Percentiles rank a stretch among this genome's conserved stretches.
These are phyloP conservation scores for Xylariaceae sp. DNA, from an alignment of 2,329 filamentous ascomycete species.

Conservation along the genomic window DNA sequence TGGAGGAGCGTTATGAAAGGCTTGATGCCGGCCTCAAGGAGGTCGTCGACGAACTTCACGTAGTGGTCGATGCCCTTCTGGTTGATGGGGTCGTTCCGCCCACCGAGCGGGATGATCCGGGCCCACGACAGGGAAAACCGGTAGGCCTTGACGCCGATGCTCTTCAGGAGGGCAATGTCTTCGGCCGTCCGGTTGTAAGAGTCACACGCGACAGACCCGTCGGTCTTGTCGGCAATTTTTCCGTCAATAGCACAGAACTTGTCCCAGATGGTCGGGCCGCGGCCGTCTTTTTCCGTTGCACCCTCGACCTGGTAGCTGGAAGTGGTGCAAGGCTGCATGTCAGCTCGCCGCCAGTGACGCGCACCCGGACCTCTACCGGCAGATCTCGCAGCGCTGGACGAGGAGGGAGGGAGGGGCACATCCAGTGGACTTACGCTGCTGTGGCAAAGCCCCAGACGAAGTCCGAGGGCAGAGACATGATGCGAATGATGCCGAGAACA, in stretches of 20 bases:
- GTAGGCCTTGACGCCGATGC: slow-evolving; percentile 65
- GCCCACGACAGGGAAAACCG: slow-evolving; percentile 83
- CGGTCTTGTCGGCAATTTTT: slow-evolving; percentile 73
- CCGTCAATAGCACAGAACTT: slow-evolving; percentile 74
- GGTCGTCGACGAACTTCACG: slow-evolving; percentile 68
- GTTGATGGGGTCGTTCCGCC: slow-evolving; percentile 75
- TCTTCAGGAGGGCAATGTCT: slow-evolving; percentile 71
- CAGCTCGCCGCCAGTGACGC: slow-evolving; percentile 6
- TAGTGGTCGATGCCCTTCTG: slow-evolving; percentile 72
- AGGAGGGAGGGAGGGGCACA: too few species aligned
- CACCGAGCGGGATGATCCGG: slow-evolving; percentile 78
- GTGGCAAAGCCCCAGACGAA: slow-evolving; percentile 79
- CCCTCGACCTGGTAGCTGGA: slow-evolving; percentile 83
- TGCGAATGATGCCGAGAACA: slow-evolving; percentile 13
- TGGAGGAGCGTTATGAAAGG: slow-evolving; percentile 81
- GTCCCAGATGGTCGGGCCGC: slow-evolving; percentile 82
- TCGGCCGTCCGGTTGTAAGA: slow-evolving; percentile 73
- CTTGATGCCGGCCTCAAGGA: slow-evolving; percentile 66
- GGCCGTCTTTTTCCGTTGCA: slow-evolving; percentile 64
- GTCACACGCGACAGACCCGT: slow-evolving; percentile 74
- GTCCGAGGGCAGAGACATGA: slow-evolving; percentile 56
- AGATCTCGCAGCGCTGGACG: too few species aligned
- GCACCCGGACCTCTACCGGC: background rate
- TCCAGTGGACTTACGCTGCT: slow-evolving; percentile 54
- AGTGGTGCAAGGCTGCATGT: slow-evolving; percentile 11